Evolutionary conservation across 169 alveolate genomes (phyloP).

Genomic region (Plasmodium gonderi): DNA sequence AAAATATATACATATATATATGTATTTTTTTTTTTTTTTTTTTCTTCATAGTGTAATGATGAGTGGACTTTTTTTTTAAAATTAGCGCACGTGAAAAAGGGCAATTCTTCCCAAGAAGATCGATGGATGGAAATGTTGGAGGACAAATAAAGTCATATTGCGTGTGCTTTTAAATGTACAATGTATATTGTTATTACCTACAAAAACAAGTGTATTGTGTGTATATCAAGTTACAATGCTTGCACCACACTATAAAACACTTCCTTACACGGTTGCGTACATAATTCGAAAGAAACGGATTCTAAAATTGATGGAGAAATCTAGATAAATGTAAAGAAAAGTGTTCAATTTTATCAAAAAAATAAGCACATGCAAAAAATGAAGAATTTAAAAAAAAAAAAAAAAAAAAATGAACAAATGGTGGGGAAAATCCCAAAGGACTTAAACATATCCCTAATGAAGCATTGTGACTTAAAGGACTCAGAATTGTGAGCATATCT

Average conservation of each 20-base stretch:
- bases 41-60: too few species aligned
- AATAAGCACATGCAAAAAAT: neutral
- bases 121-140: neutral
- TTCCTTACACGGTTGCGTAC: neutral
- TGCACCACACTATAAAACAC: neutral
- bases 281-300: neutral
- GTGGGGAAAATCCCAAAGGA: too few species aligned
- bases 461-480: neutral
- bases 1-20: neutral
- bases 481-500: neutral
- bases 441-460: neutral
- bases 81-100: neutral
- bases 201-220: too few species aligned
- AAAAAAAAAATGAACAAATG: neutral
- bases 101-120: neutral
- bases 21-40: neutral
- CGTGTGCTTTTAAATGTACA: neutral
- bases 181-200: too few species aligned
- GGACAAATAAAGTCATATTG: neutral
- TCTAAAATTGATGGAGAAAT: neutral
- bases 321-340: neutral
- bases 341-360: too few species aligned
- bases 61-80: too few species aligned
- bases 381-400: neutral
- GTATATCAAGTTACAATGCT: neutral